Base-by-base conservation (phyloP, 1,284 basidiomycete species). In the Sporisorium graminicola region DNA sequence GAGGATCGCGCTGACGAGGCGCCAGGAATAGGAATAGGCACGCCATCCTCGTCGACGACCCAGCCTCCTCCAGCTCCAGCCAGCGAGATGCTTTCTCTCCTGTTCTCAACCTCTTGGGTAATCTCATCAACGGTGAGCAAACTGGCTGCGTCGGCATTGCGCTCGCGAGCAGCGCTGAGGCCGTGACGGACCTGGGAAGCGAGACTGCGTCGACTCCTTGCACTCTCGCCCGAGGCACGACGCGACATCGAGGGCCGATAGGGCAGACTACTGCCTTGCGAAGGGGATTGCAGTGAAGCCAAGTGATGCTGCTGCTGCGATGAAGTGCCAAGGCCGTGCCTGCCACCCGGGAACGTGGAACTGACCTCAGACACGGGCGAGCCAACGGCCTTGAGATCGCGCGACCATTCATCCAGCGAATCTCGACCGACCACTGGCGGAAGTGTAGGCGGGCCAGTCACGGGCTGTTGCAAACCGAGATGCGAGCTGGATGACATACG, bases 81-180 rank as follows among this genome's bases (percentile, higher is more conserved):
- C 10, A 67, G 49, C 29, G 58, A 67, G 64, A 88, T 87, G 79
- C 88, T 90, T 51, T 88, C 88, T 20, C 91, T 88, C 18, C 95
- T 88, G 81, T 91, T 94, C 87, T 98, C 96, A 1, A 99, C 93
- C 81, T 96, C 93, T 6, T 94, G 95, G 0, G 96, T 98, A 79
- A 99, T 97, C 86, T 99, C 94, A 82, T 99, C 96, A 16, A 99
- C 93, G 0, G 96, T 99, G 83, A 99, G 89, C 78, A 99, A 87
- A 82, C 93, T 95, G 5, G 93, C 94, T 1, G 92, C 92, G 82
- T 98, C 95, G 16, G 63, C 67, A 2, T 92, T 93, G 51, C 90
- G 88, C 82, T 96, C 94, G 22, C 65, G 65, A 35, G 74, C 74
- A 2, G 74, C 65, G 31, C 60, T 63, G 54, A 77, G 72, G 6